A percentile compares a stretch with the other conserved stretches of the same genome.
These are phyloP conservation scores for Yamadazyma tumulicola DNA, from an alignment of 805 yeast genomes.

Conservation along the genomic window DNA sequence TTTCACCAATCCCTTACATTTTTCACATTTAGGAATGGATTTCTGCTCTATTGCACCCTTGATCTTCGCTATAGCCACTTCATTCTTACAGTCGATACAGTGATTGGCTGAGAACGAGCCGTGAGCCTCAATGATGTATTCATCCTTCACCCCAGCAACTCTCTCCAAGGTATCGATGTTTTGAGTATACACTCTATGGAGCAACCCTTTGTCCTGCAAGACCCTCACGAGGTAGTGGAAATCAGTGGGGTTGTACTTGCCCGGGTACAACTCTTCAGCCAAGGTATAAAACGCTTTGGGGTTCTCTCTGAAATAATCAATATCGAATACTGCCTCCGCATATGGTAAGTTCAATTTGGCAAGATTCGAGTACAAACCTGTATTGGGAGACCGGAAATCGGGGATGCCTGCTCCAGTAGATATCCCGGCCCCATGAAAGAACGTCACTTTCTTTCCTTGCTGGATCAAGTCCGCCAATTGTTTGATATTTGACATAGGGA, in stretches of 20 bases:
- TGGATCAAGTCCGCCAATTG: constrained; percentile 31
- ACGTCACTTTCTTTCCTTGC: constrained; percentile 46
- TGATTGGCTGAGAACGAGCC: constrained; percentile 87
- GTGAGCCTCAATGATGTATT: constrained; percentile 82
- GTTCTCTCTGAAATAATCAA: constrained; percentile 67
- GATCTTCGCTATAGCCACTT: constrained; percentile 47
- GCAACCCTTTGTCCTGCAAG: constrained; percentile 57
- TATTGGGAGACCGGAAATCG: constrained; percentile 87
- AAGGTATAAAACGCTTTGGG: constrained; percentile 85
- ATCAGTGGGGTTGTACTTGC: constrained; percentile 76
- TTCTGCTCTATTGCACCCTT: constrained; percentile 36
- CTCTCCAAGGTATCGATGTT: constrained; percentile 91
- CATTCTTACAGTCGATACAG: constrained; percentile 70
- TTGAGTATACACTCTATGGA: constrained; percentile 81
- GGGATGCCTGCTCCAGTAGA: constrained; percentile 95
- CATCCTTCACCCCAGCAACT: constrained; percentile 68
- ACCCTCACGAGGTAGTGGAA: constrained; percentile 73
- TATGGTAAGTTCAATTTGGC: constrained; percentile 73
- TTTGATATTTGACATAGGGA: constrained; percentile 10
- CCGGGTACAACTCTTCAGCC: constrained; percentile 85
- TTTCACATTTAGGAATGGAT: constrained; percentile 53
- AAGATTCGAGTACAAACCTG: constrained; percentile 83
- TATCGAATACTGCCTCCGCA: constrained; percentile 95
- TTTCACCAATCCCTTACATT: constrained; percentile 76
- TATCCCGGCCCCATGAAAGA: constrained; percentile 90